Conservation (phyloP, 2,329 filamentous ascomycete genomes). For the Penicillium thymicola region DNA sequence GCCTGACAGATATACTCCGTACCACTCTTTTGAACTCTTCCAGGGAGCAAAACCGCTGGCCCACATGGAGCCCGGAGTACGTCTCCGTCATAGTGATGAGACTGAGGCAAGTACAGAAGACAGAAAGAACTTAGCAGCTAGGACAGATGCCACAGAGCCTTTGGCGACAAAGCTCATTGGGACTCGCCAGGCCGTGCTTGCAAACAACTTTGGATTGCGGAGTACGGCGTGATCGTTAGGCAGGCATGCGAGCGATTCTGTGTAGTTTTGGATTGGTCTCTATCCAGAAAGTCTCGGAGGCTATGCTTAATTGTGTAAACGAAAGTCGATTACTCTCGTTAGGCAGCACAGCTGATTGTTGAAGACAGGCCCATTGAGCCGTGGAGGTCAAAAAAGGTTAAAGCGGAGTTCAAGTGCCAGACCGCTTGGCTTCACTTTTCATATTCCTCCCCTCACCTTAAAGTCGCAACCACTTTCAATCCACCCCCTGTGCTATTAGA, state of each 20-base stretch:
- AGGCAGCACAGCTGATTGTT: conserved; percentile 1
- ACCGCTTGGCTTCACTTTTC: conserved; percentile 26
- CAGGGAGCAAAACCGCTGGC: conserved; percentile 38
- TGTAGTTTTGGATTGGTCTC: not conserved
- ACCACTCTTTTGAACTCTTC: conserved; percentile 41
- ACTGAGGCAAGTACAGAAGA: conserved; percentile 11
- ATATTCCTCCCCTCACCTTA: conserved; percentile 10
- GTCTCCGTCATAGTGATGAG: conserved; percentile 36
- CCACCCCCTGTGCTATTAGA: not conserved
- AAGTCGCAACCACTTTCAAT: not conserved
- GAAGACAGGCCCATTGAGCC: not conserved
- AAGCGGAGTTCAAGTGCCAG: conserved; percentile 12
- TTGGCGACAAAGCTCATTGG: conserved; percentile 28
- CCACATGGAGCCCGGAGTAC: conserved; percentile 40
- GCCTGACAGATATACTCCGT: conserved; percentile 40
- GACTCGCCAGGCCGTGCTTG: conserved; percentile 8
- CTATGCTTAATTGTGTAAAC: not conserved
- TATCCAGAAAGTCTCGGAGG: not conserved
- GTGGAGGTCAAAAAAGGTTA: conserved; percentile 3
- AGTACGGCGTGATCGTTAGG: conserved; percentile 13
- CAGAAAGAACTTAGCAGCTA: conserved; percentile 15
- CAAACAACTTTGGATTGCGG: conserved; percentile 7
- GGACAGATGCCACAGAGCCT: conserved; percentile 13
- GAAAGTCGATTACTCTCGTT: not conserved
- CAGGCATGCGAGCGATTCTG: conserved; percentile 10